These are phyloP conservation scores for Tieghemiomyces parasiticus DNA, from an alignment of 192 early-diverging fungal species.

Conservation along the genomic window DNA sequence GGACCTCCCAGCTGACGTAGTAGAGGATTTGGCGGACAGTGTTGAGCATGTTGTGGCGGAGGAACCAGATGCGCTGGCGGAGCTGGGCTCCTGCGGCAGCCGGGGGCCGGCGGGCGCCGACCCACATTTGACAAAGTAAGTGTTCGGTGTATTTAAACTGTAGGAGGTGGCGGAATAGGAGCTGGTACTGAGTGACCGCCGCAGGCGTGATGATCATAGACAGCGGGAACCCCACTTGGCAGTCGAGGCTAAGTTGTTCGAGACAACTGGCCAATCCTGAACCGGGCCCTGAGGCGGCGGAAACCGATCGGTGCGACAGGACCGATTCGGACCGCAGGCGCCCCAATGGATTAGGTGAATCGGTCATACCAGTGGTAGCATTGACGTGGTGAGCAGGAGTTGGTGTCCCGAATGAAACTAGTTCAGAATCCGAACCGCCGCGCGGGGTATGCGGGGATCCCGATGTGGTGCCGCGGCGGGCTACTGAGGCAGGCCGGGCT, in stretches of 20 bases:
- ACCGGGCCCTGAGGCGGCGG: not conserved
- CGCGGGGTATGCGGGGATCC: not conserved
- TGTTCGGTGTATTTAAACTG: conserved; percentile 82
- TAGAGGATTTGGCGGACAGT: conserved; percentile 86
- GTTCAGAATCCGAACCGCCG: conserved; percentile 12
- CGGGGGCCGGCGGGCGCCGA: conserved; percentile 16
- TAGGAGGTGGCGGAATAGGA: conserved; percentile 78
- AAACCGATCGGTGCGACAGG: not conserved
- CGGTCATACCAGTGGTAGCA: conserved; percentile 19
- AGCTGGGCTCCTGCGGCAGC: conserved; percentile 26
- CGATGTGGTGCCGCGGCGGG: conserved; percentile 6
- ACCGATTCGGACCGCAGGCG: not conserved
- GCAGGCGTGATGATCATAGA: conserved; percentile 77
- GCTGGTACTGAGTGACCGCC: conserved; percentile 78
- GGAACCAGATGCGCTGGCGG: conserved; percentile 36
- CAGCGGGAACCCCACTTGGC: conserved; percentile 76
- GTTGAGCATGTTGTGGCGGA: conserved; percentile 73
- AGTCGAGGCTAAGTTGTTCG: conserved; percentile 64
- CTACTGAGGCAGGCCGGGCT: conserved; percentile 17
- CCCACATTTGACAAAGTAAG: conserved; percentile 62
- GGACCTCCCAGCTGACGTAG: conserved; percentile 80
- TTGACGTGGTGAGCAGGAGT: too few species aligned
- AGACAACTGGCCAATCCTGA: conserved; percentile 29
- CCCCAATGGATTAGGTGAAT: conserved; percentile 6
- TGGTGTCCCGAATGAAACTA: too few species aligned